These are phyloP conservation scores for Acidiella bohemica DNA, from an alignment of 495 filamentous ascomycete genomes.

Conservation along the genomic window DNA sequence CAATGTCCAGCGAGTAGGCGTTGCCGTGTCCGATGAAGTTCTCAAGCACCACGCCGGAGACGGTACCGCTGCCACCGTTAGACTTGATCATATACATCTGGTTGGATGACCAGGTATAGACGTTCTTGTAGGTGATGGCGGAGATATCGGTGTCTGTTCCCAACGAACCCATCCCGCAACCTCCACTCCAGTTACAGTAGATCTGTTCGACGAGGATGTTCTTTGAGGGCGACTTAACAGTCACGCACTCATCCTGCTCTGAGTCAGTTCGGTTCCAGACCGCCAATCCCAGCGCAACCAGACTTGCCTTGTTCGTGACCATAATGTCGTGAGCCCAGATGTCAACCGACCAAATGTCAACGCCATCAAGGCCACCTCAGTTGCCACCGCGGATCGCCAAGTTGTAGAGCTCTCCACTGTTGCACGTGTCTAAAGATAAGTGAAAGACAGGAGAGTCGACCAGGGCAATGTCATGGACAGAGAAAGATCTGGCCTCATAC, in stretches of 20 bases:
- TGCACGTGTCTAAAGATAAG: conserved; percentile 28
- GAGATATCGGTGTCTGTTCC: conserved; percentile 20
- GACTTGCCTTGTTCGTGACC: conserved; percentile 26
- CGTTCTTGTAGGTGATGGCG: conserved; percentile 22
- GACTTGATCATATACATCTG: conserved; percentile 52
- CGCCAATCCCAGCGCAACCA: not conserved
- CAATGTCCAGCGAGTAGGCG: conserved; percentile 41
- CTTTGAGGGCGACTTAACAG: conserved; percentile 15
- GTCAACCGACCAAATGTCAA: conserved; percentile 26
- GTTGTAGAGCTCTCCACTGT: conserved; percentile 28
- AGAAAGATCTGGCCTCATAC: conserved; percentile 23
- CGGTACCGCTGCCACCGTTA: conserved; percentile 42
- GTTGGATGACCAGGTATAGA: conserved; percentile 31
- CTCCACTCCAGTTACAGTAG: conserved; percentile 39
- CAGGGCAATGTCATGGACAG: conserved; percentile 26
- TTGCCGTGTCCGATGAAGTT: conserved; percentile 45
- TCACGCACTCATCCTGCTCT: conserved; percentile 25
- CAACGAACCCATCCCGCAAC: conserved; percentile 24
- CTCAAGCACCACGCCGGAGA: conserved; percentile 39
- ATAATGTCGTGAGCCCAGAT: conserved; percentile 27
- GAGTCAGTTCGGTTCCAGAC: not conserved
- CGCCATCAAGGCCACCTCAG: conserved; percentile 28
- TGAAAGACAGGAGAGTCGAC: conserved; percentile 29
- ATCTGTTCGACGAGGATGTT: conserved; percentile 29
- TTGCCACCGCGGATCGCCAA: conserved; percentile 26